Percentiles rank a stretch among this genome's conserved stretches.
phyloP scores from a whole-genome alignment of 768 basidiomycete species.

The Termitomyces sp. region DNA sequence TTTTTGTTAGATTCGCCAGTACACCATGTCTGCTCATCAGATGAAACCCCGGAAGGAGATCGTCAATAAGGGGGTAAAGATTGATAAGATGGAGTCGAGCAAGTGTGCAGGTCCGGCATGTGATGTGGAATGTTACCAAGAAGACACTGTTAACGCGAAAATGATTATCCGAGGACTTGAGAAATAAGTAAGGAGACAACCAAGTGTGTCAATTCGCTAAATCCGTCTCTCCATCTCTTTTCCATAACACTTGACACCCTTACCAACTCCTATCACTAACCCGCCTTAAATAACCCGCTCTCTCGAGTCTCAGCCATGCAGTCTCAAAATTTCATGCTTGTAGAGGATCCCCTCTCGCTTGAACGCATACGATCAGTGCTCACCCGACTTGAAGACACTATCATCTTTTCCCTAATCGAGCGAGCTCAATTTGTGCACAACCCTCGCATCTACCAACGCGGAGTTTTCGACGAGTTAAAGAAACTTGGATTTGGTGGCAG shows the following conservation, averaged over 20 bases:
- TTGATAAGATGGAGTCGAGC: not conserved
- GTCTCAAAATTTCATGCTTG: constrained; percentile 64
- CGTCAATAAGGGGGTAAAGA: not conserved
- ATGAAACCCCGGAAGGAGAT: not conserved
- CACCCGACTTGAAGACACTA: constrained; percentile 92
- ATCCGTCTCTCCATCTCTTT: not conserved
- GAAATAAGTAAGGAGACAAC: not conserved
- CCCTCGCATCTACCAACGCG: constrained; percentile 78
- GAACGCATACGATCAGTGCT: constrained; percentile 85
- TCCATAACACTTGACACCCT: not conserved
- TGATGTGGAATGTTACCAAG: not conserved
- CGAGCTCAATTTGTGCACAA: constrained; percentile 96
- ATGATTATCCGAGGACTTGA: not conserved
- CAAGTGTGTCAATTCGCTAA: not conserved
- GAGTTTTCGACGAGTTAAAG: constrained; percentile 73
- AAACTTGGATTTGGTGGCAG: constrained; percentile 74
- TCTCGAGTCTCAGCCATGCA: constrained; percentile 32
- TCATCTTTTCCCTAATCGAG: constrained; percentile 97
- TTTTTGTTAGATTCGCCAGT: not conserved
- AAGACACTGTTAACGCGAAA: not conserved
- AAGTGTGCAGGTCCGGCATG: not conserved
- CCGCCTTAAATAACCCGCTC: not conserved
- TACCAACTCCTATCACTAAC: not conserved
- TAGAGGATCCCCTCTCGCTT: constrained; percentile 82
- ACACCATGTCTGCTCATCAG: not conserved